Conservation (phyloP, 2,329 filamentous ascomycete genomes). For the Cladophialophora bantiana region DNA sequence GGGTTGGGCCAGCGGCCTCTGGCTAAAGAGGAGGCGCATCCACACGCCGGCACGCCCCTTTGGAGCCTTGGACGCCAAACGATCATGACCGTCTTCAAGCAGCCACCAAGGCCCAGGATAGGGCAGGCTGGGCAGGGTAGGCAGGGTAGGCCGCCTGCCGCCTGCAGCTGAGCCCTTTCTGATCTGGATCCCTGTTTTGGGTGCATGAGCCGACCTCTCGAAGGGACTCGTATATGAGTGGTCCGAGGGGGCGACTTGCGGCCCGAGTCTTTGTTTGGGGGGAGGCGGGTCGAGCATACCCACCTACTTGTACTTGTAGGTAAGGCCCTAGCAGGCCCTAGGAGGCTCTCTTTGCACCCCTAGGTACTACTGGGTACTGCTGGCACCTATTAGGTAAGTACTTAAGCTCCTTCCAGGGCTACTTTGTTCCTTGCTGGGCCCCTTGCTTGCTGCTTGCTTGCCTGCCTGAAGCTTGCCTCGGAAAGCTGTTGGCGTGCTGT, state of each 20-base stretch:
- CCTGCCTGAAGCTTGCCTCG: constrained; percentile 12
- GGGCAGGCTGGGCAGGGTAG: no score
- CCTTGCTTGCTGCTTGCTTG: constrained; percentile 16
- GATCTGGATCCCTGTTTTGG: constrained; percentile 1
- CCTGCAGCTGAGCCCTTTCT: not conserved
- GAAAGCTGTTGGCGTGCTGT: constrained; percentile 9
- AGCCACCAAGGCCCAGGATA: no score
- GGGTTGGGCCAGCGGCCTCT: constrained; percentile 9
- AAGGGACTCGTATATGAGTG: not conserved
- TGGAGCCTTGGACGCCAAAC: constrained; percentile 1
- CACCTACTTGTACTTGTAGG: not conserved
- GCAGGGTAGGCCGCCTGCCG: not conserved
- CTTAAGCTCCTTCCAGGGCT: no score
- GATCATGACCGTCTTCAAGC: not conserved
- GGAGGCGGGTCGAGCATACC: not conserved
- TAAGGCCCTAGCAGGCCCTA: no score
- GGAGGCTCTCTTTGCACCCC: no score
- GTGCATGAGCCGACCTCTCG: constrained; percentile 1
- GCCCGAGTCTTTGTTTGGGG: not conserved
- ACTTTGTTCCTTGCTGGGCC: no score
- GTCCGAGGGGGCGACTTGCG: not conserved
- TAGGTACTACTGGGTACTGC: no score
- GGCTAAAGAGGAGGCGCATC: constrained; percentile 20
- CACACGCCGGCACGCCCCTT: constrained; percentile 9
- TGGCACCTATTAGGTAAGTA: no score